Base-by-base conservation (phyloP, 352 stramenopile genomes). In the Discostella stelligera region DNA sequence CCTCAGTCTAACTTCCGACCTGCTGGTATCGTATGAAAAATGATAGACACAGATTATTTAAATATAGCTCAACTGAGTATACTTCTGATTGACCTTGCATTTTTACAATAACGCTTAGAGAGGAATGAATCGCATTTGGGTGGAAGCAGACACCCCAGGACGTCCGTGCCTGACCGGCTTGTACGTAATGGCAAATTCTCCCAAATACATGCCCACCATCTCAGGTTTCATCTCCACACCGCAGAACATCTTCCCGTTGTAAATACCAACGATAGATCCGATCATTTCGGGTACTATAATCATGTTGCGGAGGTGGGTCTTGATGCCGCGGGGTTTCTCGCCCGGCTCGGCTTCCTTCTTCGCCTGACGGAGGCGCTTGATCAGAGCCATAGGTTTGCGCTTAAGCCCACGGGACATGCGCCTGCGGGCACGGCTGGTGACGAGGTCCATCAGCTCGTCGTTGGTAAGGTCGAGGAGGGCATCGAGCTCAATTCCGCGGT, bases 241-340 rank as follows among this genome's bases (percentile, higher is more conserved):
- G 91, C 97, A 98, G 89, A 99, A 99, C 87, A 97, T 96, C 90
- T 98, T 98, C 94, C 97, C 97, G 90, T 99, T 99, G 96, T 99
- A 99, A 68, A 99, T 97, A 87, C 96, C 97, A 81, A 99, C 95
- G 77, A 99, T 97, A 80, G 95, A 98, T 85, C 97, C 97, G 89
- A 99, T 98, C 97, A 99, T 99, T 92, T 99, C 97, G 63, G 97
- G 97, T 66, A 99, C 95, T 85, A 99, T 99, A 87, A 99, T 98
- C 97, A 99, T 99, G 93, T 99, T 98, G 90, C 97, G 95, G 72
- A 99, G 88, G 93, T 99, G 97, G 68, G 97, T 99, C 95, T 99
- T 99, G 88, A 99, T 97, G 80, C 95, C 94, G 82, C 97, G 93
- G 18, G 97, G 97, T 90, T 98, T 98, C 91, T 99, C 97, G 77